Conservation (phyloP, 2,329 filamentous ascomycete genomes). For the Sclerotinia spermophila region DNA sequence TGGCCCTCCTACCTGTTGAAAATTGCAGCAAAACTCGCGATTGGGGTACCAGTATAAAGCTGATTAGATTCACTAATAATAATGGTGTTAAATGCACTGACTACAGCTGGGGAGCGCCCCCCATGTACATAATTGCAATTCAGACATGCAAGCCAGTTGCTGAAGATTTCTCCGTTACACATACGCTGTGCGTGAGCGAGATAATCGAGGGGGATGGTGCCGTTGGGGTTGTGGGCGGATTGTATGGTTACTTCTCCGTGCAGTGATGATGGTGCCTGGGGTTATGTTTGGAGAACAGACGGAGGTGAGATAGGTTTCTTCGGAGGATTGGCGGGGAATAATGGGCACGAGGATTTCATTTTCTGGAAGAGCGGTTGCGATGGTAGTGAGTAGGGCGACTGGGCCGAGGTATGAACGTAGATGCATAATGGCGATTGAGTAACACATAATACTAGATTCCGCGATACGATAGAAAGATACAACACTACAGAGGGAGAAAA, state of each 20-base stretch:
- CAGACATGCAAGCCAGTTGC: constrained; percentile 43
- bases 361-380: not conserved
- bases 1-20: constrained; percentile 37
- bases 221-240: constrained; percentile 37
- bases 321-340: constrained; percentile 16
- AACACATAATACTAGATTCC: not conserved
- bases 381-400: not conserved
- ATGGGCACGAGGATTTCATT: not conserved
- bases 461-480: not conserved
- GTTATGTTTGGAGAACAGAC: constrained; percentile 25
- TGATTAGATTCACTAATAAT: constrained; percentile 38
- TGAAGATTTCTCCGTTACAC: constrained; percentile 44
- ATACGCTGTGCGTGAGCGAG: constrained; percentile 40
- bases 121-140: constrained; percentile 43
- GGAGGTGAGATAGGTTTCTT: constrained; percentile 21
- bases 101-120: constrained; percentile 39
- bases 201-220: constrained; percentile 34
- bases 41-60: constrained; percentile 42
- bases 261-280: constrained; percentile 36
- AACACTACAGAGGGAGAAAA: not conserved
- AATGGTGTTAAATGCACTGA: constrained; percentile 38
- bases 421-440: not conserved
- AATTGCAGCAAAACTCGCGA: constrained; percentile 38
- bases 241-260: constrained; percentile 38
- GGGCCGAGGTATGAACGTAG: not conserved